Base-by-base conservation (phyloP, 495 filamentous ascomycete species). In the Penicillium pulvis region DNA sequence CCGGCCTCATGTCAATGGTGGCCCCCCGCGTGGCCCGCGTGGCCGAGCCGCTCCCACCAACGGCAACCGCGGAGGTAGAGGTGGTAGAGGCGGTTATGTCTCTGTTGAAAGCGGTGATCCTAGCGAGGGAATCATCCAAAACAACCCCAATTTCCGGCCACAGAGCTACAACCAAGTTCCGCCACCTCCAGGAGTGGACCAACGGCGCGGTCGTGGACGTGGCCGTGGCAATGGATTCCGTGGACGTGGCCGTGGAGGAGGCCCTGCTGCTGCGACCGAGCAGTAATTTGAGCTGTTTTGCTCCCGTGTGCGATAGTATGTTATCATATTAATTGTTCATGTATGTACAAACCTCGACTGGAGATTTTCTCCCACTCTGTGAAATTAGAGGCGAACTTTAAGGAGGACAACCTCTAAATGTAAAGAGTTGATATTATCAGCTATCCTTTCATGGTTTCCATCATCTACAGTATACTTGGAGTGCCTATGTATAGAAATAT, bases 111-210 rank as follows among this genome's bases (percentile, higher is more conserved):
- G 75, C 53, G 64, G 65, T 26, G 75, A 83, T 55, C 74, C 83
- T 2, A 73, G 77, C 2, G 76, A 65, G 28, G 83, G 81, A 12
- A 68, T 86, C 8, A 63, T 82, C 35, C 56, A 75, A 55, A 76
- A 80, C 58, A 83, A 85, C 63, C 74, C 79, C 4, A 71, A 78
- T 53, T 86, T 85, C 71, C 75, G 75, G 26, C 83, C 83, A 26
- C 80, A 85, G 62, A 78, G 73, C 54, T 96, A 94, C 65, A 78
- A 79, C 35, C 84, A 84, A 51, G 90, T 93, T 9, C 92, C 94
- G 4, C 94, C 94, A 6, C 93, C 93, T 0, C 71, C 89, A 28
- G 83, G 60, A 36, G 62, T 94, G 33, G 83, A 92, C 59, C 71
- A 74, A 23, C 72, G 85, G n/a, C 72, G 82, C 51, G 77, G 86